Base-by-base conservation (phyloP, 768 basidiomycete species). In the Psilocybe tampanensis region DNA sequence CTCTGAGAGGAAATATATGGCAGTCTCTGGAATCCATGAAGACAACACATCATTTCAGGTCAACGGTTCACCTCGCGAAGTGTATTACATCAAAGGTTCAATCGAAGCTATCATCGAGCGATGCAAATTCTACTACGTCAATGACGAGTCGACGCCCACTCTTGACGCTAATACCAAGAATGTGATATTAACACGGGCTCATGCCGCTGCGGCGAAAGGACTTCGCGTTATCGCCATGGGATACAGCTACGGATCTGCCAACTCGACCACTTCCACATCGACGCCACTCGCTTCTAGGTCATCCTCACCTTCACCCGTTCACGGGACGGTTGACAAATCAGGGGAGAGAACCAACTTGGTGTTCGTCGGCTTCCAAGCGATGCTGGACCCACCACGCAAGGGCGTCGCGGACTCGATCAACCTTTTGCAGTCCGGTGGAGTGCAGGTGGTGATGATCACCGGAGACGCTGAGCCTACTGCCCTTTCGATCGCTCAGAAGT, bases 391-490 rank as follows among this genome's bases (percentile, higher is more conserved):
- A 7, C 96, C 96, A 1, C 80, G 95, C 44, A 89, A 89, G 64
- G 96, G 95, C 24, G 94, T 98, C n/a, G 88, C 91, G 3, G 92
- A 94, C 64, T 88, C 96, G 18, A 89, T 98, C 60, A 80, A 79
- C 36, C 74, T 90, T 24, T 76, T 98, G 33, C 92, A 95, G 66
- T 74, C 78, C 23, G 95, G 91, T 22, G 94, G 95, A 4, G 90
- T 98, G 47, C 94, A 95, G 65, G 88, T 98, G n/a, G 89, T 98
- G 43, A 98, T 98, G 95, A 97, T 98, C 68, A 98, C 96, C 0
- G 95, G 95, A 3, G 95, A 98, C 65, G 88, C 94, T 33, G 93
- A 95, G 71, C 81, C 88, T 53, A 98, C 95, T 0, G 95, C 96
- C 2, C 66, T 95, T 32, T 86, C 91, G 47, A 96, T 97, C 55